Percentiles rank a stretch among this genome's conserved stretches.
These are phyloP conservation scores for Chalciporus chontae DNA, from an alignment of 768 basidiomycete species.

Conservation along the genomic window DNA sequence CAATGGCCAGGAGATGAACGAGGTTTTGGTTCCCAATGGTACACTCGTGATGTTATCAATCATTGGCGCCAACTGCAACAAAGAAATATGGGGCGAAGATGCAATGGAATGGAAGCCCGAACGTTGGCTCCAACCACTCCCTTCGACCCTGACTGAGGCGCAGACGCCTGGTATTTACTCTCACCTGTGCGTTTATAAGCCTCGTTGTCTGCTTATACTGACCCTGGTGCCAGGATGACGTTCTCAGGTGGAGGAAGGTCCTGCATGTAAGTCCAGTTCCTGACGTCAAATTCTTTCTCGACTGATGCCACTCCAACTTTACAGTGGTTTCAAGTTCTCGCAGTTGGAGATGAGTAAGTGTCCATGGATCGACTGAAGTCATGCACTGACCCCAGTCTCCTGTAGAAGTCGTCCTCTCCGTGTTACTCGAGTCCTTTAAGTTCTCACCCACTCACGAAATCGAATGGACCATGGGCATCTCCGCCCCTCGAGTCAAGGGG, in stretches of 20 bases:
- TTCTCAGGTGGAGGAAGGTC: constrained; percentile 46
- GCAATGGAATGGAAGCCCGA: constrained; percentile 49
- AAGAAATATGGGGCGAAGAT: constrained; percentile 45
- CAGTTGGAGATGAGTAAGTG: constrained; percentile 43
- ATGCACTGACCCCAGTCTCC: too few species aligned
- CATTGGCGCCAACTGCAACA: constrained; percentile 37
- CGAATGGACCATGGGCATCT: constrained; percentile 5
- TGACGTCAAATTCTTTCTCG: neutral
- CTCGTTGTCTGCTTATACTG: neutral
- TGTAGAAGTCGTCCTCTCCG: constrained; percentile 2
- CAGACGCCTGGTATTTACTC: constrained; percentile 45
- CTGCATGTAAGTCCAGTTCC: constrained; percentile 38
- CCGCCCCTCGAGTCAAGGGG: constrained; percentile 7
- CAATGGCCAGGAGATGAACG: constrained; percentile 35
- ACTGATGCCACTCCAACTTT: neutral
- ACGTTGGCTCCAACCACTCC: constrained; percentile 43
- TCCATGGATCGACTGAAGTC: too few species aligned
- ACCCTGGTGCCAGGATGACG: constrained; percentile 34
- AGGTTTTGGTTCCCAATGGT: constrained; percentile 37
- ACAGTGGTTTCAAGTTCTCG: constrained; percentile 43
- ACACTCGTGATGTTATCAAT: constrained; percentile 40
- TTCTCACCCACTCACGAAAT: constrained; percentile 8
- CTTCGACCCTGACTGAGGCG: constrained; percentile 33
- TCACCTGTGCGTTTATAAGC: constrained; percentile 32
- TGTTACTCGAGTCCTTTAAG: constrained; percentile 2